Percentiles rank a stretch among this genome's conserved stretches.
These are phyloP conservation scores for Apiospora saccharicola DNA, from an alignment of 2,329 filamentous ascomycete species.

Conservation along the genomic window DNA sequence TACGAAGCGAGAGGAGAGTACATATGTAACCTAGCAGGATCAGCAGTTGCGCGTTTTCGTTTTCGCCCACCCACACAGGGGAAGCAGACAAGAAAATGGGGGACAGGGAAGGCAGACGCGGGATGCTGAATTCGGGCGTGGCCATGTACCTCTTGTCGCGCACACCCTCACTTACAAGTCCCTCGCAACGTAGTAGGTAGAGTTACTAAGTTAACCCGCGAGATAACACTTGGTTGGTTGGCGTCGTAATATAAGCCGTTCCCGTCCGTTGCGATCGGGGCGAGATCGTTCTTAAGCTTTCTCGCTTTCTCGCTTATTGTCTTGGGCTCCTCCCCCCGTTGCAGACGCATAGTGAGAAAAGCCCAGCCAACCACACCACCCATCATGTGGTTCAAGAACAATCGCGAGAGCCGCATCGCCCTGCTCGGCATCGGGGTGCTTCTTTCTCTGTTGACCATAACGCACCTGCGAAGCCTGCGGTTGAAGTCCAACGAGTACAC, in stretches of 20 bases:
- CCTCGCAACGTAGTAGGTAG: background rate
- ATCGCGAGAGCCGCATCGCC: background rate
- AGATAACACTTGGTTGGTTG: background rate
- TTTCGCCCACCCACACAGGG: background rate
- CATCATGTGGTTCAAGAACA: slow-evolving; percentile 17
- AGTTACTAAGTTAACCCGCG: background rate
- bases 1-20: slow-evolving; percentile 9
- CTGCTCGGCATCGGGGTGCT: background rate
- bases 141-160: background rate
- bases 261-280: background rate
- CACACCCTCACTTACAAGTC: background rate
- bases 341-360: background rate
- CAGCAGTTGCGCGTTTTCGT: background rate
- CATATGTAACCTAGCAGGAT: background rate
- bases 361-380: background rate
- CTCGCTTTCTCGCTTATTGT: slow-evolving; percentile 9
- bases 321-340: background rate
- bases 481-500: background rate
- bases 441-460: background rate
- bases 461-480: background rate
- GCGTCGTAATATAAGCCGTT: background rate
- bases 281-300: background rate
- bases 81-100: background rate
- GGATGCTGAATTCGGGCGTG: background rate
- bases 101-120: background rate